Evolutionary conservation across 345 rosid genomes (phyloP), one percentile per base, ranked within the genome.

Genomic region (Turritis glabra): DNA sequence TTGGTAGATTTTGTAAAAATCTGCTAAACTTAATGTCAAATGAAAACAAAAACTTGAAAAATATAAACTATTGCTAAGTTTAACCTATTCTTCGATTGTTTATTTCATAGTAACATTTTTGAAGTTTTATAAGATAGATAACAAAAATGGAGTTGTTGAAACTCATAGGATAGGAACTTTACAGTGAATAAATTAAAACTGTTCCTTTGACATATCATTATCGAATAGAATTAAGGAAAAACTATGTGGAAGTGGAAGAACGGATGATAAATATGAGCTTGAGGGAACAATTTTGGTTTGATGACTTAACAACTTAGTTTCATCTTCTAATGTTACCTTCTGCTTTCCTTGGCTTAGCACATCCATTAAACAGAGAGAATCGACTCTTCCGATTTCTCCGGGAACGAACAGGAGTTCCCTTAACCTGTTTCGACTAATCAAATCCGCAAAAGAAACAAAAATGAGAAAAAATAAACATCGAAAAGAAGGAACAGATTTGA

Each of bases 321-420:
- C 64, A 87, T 82, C 81, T 85, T 80, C 80, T 82, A 22, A 48
- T 64, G 71, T 80, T 86, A 79, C 82, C 82, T 38, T 82, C 87
- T 14, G 80, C 30, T 78, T 81, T 86, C 83, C 87, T 91, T 30
- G 87, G 78, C 89, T 85, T 90, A 48, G 75, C 80, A 67, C 91
- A 85, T 65, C 83, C 86, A 21, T 86, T 87, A 77, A 95, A 92
- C 79, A 95, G 64, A 22, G 90, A 77, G 76, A 90, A 81, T 19
- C 81, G 72, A 17, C 90, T 78, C 11, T 80, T 80, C 69, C 71
- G 83, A 7, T 76, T 78, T 78, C 78, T 80, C 32, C 80, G 62
- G 5, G 86, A 18, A 1, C 85, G 84, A 53, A 80, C 80, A 1
- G 74, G 80, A 7, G 90, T 82, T 68, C 88, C 87, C 74, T 80